These are phyloP conservation scores for Gossypium mustelinum DNA, from an alignment of 345 rosid species.

Conservation along the genomic window DNA sequence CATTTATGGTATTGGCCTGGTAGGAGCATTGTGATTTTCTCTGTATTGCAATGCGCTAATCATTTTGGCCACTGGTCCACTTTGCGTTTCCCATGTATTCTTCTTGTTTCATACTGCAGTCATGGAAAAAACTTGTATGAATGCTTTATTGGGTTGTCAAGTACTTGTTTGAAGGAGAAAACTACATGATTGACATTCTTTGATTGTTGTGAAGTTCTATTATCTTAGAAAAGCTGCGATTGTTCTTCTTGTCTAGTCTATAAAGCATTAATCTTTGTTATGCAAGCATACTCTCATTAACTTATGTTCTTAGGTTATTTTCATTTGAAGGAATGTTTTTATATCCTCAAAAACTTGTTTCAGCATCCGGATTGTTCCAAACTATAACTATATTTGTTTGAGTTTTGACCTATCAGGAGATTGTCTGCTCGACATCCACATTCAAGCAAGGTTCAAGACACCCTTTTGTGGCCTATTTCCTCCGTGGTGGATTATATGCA, in stretches of 20 bases:
- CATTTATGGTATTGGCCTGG: neutral
- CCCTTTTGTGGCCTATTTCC: constrained; percentile 18
- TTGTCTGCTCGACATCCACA: constrained; percentile 28
- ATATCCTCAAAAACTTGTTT: neutral
- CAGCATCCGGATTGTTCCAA: neutral
- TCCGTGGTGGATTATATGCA: constrained; percentile 23
- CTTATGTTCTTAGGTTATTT: neutral
- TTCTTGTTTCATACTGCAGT: neutral
- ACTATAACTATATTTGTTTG: neutral
- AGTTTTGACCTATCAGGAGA: constrained; percentile 25
- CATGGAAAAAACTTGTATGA: neutral
- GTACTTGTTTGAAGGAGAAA: neutral
- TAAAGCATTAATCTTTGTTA: neutral
- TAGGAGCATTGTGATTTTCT: neutral
- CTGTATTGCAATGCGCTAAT: neutral
- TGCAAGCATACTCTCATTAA: neutral
- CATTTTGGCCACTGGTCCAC: neutral
- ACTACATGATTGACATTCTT: neutral
- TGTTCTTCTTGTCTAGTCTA: neutral
- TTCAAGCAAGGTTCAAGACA: constrained; percentile 13
- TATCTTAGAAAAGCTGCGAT: neutral
- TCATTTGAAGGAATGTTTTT: neutral
- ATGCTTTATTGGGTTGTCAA: neutral
- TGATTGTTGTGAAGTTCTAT: neutral
- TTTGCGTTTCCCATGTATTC: neutral